Evolutionary conservation across 192 early-diverging fungal species (phyloP).

Genomic region (Coemansia sp.): DNA sequence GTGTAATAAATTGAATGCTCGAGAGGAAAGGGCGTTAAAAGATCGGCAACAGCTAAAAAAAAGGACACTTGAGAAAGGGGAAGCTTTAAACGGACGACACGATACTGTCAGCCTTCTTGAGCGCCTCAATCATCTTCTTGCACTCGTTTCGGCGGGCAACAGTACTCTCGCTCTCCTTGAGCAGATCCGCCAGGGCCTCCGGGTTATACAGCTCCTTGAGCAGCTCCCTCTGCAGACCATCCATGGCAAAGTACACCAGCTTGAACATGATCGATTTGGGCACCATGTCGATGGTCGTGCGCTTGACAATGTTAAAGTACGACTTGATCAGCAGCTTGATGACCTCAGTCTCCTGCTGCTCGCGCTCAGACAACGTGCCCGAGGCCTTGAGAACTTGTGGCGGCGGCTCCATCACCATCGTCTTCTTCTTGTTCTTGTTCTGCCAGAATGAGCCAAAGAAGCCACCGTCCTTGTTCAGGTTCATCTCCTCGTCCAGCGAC

Average conservation of each 20-base stretch:
- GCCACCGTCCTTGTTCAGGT: constrained; percentile 64
- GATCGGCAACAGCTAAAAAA: not conserved
- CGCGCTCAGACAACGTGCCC: constrained; percentile 94
- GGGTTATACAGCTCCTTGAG: constrained; percentile 96
- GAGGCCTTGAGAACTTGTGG: constrained; percentile 81
- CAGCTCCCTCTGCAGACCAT: constrained; percentile 93
- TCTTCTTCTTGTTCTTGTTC: constrained; percentile 81
- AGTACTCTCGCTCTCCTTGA: constrained; percentile 95
- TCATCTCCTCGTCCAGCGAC: constrained; percentile 63
- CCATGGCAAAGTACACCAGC: constrained; percentile 86
- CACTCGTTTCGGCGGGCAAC: constrained; percentile 91
- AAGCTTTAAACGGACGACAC: constrained; percentile 40
- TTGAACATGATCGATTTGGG: constrained; percentile 99
- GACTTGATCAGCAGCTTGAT: constrained; percentile 97
- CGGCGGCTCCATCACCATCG: constrained; percentile 68
- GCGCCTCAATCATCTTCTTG: constrained; percentile 95
- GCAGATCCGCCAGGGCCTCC: constrained; percentile 88
- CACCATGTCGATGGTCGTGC: constrained; percentile 94
- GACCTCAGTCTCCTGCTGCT: constrained; percentile 97
- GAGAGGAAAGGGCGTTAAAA: not conserved
- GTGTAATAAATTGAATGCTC: not conserved
- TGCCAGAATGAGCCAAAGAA: constrained; percentile 99
- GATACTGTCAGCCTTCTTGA: constrained; percentile 59
- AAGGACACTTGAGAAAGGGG: not conserved
- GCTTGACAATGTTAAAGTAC: constrained; percentile 99